These are phyloP conservation scores for Malania oleifera DNA, from an alignment of 164 flowering plant genomes.

Conservation along the genomic window DNA sequence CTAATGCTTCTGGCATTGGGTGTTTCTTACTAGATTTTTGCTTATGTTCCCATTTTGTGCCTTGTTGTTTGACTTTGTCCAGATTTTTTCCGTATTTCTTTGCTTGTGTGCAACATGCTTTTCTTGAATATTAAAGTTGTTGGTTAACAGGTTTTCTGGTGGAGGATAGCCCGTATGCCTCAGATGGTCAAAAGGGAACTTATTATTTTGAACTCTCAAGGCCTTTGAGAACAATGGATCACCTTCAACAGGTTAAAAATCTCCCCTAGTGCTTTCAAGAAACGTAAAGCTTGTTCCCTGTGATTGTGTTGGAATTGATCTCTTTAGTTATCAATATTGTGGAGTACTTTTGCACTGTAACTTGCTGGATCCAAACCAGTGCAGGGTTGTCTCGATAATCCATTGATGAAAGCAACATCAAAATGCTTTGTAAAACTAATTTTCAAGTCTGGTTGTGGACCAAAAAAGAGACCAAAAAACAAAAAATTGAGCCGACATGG, in stretches of 20 bases:
- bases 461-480: too few species aligned
- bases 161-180: slow-evolving; percentile 82
- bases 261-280: background rate
- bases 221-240: slow-evolving; percentile 95
- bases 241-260: slow-evolving; percentile 75
- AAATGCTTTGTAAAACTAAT: too few species aligned
- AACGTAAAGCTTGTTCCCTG: too few species aligned
- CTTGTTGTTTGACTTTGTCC: background rate
- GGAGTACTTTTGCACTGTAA: too few species aligned
- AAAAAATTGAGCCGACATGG: too few species aligned
- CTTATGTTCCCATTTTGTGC: background rate
- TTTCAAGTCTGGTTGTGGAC: too few species aligned
- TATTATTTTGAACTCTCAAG: slow-evolving; percentile 92
- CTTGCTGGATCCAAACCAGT: too few species aligned
- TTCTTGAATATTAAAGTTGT: background rate
- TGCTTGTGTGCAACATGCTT: background rate
- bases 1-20: too few species aligned
- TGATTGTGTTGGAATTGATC: too few species aligned
- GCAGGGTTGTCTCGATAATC: too few species aligned
- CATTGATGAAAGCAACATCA: too few species aligned
- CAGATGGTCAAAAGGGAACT: slow-evolving; percentile 62
- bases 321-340: too few species aligned
- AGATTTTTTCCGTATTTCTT: background rate
- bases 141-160: slow-evolving; percentile 59
- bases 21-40: background rate